Percentiles rank a stretch among this genome's conserved stretches.
phyloP scores from a whole-genome alignment of 2,329 filamentous ascomycete genomes.

The Ilyonectria mors-panacis region DNA sequence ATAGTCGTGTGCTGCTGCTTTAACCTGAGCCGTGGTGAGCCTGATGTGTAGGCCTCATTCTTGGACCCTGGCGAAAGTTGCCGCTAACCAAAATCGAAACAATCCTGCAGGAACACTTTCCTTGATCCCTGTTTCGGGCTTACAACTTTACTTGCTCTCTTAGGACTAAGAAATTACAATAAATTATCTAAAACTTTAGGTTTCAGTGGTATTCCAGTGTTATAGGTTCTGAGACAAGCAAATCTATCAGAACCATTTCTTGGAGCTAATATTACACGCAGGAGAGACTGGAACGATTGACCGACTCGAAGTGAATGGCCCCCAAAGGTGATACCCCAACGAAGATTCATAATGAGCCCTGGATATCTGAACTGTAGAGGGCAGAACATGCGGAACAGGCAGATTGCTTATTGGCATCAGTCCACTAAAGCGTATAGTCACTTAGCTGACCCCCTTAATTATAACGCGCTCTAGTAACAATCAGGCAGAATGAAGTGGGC shows the following conservation, averaged over 20 bases:
- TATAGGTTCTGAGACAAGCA: background rate
- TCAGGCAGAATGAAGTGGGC: background rate
- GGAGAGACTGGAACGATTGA: background rate
- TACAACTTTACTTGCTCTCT: background rate
- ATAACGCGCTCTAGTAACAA: background rate
- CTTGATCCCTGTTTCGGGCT: background rate
- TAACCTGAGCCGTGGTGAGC: background rate
- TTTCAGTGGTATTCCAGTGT: background rate
- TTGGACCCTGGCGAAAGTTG: background rate
- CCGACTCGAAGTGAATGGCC: background rate
- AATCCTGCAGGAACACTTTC: background rate
- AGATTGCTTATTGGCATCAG: background rate
- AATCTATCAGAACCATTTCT: background rate
- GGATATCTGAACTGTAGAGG: background rate
- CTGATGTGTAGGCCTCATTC: background rate
- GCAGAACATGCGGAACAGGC: background rate
- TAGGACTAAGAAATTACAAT: background rate
- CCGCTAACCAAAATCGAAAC: background rate
- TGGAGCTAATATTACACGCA: background rate
- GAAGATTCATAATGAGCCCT: background rate
- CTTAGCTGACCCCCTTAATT: background rate
- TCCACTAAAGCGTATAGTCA: background rate
- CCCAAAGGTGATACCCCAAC: background rate
- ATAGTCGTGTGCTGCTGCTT: background rate
- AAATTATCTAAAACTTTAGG: background rate